These are phyloP conservation scores for Cyberlindnera misumaiensis DNA, from an alignment of 805 yeast genomes.

Conservation along the genomic window DNA sequence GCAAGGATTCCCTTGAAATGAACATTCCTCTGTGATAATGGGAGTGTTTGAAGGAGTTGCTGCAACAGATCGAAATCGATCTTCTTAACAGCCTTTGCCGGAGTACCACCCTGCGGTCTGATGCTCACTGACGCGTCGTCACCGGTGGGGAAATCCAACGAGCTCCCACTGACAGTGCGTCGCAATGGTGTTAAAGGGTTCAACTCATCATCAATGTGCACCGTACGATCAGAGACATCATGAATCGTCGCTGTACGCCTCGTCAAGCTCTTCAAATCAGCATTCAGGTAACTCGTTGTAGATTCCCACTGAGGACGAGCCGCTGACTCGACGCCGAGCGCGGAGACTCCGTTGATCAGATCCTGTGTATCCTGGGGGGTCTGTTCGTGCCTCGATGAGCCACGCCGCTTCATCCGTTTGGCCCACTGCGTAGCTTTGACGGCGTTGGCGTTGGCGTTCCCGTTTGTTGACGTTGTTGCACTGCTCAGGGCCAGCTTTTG, in stretches of 20 bases:
- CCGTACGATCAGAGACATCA: slow-evolving; percentile 19
- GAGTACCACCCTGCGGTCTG: slow-evolving; percentile 4
- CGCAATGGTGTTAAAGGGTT: slow-evolving; percentile 14
- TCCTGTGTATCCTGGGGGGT: slow-evolving; percentile 2
- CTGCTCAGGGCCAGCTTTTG: too few species aligned
- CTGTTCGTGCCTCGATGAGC: too few species aligned
- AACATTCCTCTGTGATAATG: slow-evolving; percentile 2
- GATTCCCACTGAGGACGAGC: slow-evolving; percentile 12
- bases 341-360: slow-evolving; percentile 9
- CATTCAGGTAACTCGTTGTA: slow-evolving; percentile 9
- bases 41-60: slow-evolving; percentile 6
- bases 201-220: slow-evolving; percentile 9
- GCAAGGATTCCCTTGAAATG: slow-evolving; percentile 17
- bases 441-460: too few species aligned
- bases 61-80: slow-evolving; percentile 11
- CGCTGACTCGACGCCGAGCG: slow-evolving; percentile 6
- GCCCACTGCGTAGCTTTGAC: too few species aligned
- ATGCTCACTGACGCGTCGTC: slow-evolving; percentile 2
- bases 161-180: slow-evolving; percentile 19
- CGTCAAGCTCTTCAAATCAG: slow-evolving; percentile 7
- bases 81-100: not conserved
- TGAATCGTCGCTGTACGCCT: not conserved
- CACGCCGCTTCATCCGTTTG: too few species aligned
- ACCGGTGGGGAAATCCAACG: slow-evolving; percentile 12
- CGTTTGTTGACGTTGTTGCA: too few species aligned